These are phyloP conservation scores for Dendrobium nobile DNA, from an alignment of 106 monocot species.

Conservation along the genomic window DNA sequence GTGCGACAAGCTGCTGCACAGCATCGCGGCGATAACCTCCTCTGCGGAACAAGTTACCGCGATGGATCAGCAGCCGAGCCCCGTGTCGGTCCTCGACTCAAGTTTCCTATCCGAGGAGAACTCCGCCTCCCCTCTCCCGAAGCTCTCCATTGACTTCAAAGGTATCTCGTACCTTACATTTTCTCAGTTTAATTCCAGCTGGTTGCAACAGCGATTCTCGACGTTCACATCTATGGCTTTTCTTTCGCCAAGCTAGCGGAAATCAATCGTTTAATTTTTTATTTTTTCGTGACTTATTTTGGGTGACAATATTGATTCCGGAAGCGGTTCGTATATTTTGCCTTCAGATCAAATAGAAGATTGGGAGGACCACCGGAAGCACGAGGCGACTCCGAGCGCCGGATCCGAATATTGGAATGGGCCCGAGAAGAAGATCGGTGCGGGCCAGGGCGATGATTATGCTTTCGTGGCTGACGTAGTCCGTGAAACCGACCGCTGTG, in stretches of 20 bases:
- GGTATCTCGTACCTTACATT: slow-evolving; percentile 18
- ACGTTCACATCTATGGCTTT: too few species aligned
- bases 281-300: neutral
- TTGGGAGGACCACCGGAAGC: slow-evolving; percentile 23
- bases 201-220: too few species aligned
- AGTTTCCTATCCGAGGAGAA: slow-evolving; percentile 38
- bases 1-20: slow-evolving; percentile 80
- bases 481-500: slow-evolving; percentile 3
- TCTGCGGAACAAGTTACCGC: slow-evolving; percentile 28
- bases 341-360: slow-evolving; percentile 30
- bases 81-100: slow-evolving; percentile 86
- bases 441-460: slow-evolving; percentile 51
- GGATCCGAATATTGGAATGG: slow-evolving; percentile 16
- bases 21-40: slow-evolving; percentile 64
- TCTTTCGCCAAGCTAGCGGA: neutral
- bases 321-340: neutral
- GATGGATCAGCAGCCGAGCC: slow-evolving; percentile 80
- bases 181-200: too few species aligned
- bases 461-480: slow-evolving; percentile 54
- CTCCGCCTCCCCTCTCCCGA: slow-evolving; percentile 29
- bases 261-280: neutral
- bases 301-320: neutral
- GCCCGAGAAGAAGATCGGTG: slow-evolving; percentile 1
- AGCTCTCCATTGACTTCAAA: slow-evolving; percentile 49
- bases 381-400: neutral